Percentiles rank a stretch among this genome's conserved stretches.
Conservation (phyloP, 2,329 filamentous ascomycete species). For the Ceratocystiopsis sp. region DNA sequence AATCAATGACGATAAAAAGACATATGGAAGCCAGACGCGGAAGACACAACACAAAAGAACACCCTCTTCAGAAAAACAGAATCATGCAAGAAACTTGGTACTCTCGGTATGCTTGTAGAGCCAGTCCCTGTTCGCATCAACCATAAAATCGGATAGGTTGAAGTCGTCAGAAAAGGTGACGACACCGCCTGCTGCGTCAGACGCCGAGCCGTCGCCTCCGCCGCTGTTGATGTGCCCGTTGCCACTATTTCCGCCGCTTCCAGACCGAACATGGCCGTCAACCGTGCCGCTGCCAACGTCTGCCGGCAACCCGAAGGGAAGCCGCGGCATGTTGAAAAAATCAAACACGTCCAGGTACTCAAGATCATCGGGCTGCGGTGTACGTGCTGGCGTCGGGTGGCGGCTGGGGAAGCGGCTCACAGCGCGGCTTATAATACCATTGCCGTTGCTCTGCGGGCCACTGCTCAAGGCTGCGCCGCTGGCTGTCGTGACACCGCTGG, state of each 20-base stretch:
- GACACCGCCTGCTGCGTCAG: no score
- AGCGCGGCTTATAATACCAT: neutral
- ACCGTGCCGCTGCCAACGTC: constrained; percentile 6
- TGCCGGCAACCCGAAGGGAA: constrained; percentile 31
- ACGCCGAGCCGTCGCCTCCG: no score
- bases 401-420: no score
- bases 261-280: constrained; percentile 1
- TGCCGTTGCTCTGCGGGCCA: constrained; percentile 4
- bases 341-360: constrained; percentile 89
- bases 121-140: constrained; percentile 59
- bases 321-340: constrained; percentile 78
- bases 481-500: neutral
- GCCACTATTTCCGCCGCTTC: neutral
- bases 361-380: constrained; percentile 53
- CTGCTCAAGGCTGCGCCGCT: no score
- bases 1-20: no score
- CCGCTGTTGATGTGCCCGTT: constrained; percentile 1
- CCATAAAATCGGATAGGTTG: constrained; percentile 64
- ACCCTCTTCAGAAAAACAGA: neutral
- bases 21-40: no score
- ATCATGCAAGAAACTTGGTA: constrained; percentile 11
- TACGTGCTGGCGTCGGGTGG: no score
- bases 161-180: constrained; percentile 38
- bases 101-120: constrained; percentile 33
- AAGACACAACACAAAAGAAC: no score